Evolutionary conservation across 2,329 filamentous ascomycete species (phyloP).

Genomic region (Corniculantispora saksenae): DNA sequence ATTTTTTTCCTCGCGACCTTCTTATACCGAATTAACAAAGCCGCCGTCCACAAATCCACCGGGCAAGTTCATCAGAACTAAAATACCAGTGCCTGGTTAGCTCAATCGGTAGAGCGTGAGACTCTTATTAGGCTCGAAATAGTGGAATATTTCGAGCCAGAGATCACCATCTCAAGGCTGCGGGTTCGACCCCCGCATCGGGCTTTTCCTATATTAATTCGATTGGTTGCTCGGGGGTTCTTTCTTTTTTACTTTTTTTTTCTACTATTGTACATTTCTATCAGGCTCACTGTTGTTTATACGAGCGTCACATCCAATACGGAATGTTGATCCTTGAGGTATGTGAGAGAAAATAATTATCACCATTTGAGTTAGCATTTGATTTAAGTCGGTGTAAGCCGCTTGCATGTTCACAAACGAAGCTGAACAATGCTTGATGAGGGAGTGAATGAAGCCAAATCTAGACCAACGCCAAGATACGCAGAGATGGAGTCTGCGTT

Average conservation of each 20-base stretch:
- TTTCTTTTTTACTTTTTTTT: neutral
- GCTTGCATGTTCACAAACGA: neutral
- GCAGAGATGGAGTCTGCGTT: neutral
- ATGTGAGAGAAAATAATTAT: neutral
- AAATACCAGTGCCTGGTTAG: conserved; percentile 45
- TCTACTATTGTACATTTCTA: no score
- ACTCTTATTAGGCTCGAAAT: conserved; percentile 65
- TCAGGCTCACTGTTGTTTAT: neutral
- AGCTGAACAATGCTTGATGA: no score
- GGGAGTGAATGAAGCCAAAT: neutral
- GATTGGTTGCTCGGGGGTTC: neutral
- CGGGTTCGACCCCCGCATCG: conserved; percentile 52
- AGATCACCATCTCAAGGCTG: conserved; percentile 50
- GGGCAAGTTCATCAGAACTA: neutral
- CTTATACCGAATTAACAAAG: neutral
- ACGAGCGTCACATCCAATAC: neutral
- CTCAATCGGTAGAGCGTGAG: conserved; percentile 74
- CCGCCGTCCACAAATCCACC: neutral
- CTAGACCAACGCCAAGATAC: neutral
- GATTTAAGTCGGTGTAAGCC: neutral
- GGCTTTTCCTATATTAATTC: conserved; percentile 36
- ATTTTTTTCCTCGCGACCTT: neutral
- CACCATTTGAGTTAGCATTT: neutral
- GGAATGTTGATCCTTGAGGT: neutral
- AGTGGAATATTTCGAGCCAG: no score